Evolutionary conservation across 2,329 filamentous ascomycete genomes (phyloP).

Genomic region (Cladosporium sp.): DNA sequence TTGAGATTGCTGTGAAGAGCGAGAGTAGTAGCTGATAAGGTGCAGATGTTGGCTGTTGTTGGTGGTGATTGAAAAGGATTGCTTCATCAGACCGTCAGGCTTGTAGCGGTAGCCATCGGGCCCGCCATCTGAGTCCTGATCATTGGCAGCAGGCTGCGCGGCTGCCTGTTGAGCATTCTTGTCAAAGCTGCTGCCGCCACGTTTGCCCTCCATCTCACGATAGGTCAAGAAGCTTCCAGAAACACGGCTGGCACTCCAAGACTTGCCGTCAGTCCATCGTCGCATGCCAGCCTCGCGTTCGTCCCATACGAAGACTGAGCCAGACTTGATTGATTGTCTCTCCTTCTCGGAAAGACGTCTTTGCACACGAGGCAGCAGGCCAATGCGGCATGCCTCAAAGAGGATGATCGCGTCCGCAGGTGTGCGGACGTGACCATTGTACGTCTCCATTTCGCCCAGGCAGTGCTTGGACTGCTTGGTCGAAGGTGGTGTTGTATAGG

Average conservation of each 20-base stretch:
- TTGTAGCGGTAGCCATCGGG: constrained; percentile 93
- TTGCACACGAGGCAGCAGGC: constrained; percentile 85
- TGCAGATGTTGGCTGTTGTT: constrained; percentile 86
- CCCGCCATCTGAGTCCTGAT: constrained; percentile 70
- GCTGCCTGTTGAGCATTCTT: constrained; percentile 64
- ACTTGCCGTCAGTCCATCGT: constrained; percentile 97
- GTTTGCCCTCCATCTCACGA: constrained; percentile 97
- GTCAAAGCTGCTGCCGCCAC: constrained; percentile 67
- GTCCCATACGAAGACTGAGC: constrained; percentile 99
- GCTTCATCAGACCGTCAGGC: constrained; percentile 96
- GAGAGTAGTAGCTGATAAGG: constrained; percentile 93
- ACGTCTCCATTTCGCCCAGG: constrained; percentile 74
- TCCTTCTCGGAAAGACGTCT: constrained; percentile 93
- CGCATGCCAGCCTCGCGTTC: constrained; percentile 97
- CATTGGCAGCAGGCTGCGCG: constrained; percentile 66
- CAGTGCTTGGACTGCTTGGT: neutral
- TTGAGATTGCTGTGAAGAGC: constrained; percentile 67
- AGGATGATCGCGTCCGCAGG: constrained; percentile 94
- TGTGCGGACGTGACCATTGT: constrained; percentile 91
- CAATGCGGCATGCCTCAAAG: constrained; percentile 93
- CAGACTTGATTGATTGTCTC: constrained; percentile 89
- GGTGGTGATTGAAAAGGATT: constrained; percentile 98
- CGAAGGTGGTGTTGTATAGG: neutral
- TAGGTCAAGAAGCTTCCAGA: constrained; percentile 98
- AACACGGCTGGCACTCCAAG: constrained; percentile 95